These are phyloP conservation scores for Nannochloris sp. DNA, from an alignment of 139 green algal species.

Conservation along the genomic window DNA sequence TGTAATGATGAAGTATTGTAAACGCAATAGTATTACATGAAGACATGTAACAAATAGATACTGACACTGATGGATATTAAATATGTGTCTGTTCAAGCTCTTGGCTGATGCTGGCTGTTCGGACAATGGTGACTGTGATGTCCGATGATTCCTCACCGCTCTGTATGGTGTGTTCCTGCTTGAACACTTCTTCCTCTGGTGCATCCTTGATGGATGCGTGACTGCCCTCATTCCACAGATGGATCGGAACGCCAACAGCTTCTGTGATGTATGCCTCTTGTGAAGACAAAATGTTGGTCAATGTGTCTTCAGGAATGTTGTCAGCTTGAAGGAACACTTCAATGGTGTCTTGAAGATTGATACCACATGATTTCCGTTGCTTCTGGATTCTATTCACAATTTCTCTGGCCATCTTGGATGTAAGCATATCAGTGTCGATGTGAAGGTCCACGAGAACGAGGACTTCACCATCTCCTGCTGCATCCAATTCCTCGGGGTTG, in stretches of 20 bases:
- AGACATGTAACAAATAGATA: not conserved
- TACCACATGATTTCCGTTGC: slow-evolving; percentile 80
- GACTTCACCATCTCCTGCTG: slow-evolving; percentile 74
- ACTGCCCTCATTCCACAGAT: not conserved
- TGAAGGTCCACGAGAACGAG: slow-evolving; percentile 87
- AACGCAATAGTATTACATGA: not conserved
- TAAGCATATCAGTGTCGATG: slow-evolving; percentile 47
- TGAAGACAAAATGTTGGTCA: slow-evolving; percentile 2
- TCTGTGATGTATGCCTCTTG: not conserved
- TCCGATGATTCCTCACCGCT: not conserved
- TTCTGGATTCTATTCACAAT: slow-evolving; percentile 95
- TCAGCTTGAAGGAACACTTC: slow-evolving; percentile 46
- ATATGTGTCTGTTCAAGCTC: not conserved
- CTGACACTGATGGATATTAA: not conserved
- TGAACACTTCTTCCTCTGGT: no score
- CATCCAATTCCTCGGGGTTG: slow-evolving; percentile 55
- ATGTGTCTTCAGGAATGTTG: not conserved
- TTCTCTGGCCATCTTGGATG: slow-evolving; percentile 75
- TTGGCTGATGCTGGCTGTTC: no score
- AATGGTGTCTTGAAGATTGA: slow-evolving; percentile 59
- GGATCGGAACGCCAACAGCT: not conserved
- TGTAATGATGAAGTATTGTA: not conserved
- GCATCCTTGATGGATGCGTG: no score
- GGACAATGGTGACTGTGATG: no score
- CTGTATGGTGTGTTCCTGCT: not conserved